Base-by-base conservation (phyloP, 2,329 filamentous ascomycete genomes). In the Biscogniauxia sp. region DNA sequence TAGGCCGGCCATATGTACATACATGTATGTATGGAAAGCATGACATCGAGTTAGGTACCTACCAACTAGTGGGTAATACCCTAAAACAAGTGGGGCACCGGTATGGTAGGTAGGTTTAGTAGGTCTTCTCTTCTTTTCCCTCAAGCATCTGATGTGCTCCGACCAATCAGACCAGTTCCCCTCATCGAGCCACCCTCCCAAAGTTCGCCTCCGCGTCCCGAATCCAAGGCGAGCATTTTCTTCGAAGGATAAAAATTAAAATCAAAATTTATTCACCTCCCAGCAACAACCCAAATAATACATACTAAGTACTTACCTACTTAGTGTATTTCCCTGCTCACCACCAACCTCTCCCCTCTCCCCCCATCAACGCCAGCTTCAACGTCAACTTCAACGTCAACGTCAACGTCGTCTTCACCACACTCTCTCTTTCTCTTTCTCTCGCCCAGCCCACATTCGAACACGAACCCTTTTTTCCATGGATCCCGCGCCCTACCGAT, bases 401-500 rank as follows among this genome's bases (percentile, higher is more conserved):
- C 32, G 3, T 37, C 23, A 7, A 15, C 11, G n/a, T n/a, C 37
- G 5, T 45, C 37, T 15, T 45, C 5, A n/a, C n/a, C n/a, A n/a
- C n/a, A n/a, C n/a, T n/a, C 13, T 41, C 37, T 13, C 37, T 17
- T 41, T 41, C 37, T 13, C 37, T 17, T 11, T 41, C 13, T 45
- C 11, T 45, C 37, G 37, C 15, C 37, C 6, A n/a, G 32, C 8
- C 8, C 32, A 37, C 9, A 37, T 37, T 7, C n/a, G n/a, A 7
- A 37, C 13, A 37, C 32, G 9, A 37, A 6, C 5, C 37, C 60
- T 28, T 32, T 20, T 28, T 55, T 61, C 58, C 58, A 68, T 64
- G 64, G 66, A 62, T 61, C 53, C 28, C 20, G 51, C 61, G 49
- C 17, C 64, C 55, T 71, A 67, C 66, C 71, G 66, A 67, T 66